Evolutionary conservation across 257 asterid genomes (phyloP).

Genomic region (Solanum stenotomum): DNA sequence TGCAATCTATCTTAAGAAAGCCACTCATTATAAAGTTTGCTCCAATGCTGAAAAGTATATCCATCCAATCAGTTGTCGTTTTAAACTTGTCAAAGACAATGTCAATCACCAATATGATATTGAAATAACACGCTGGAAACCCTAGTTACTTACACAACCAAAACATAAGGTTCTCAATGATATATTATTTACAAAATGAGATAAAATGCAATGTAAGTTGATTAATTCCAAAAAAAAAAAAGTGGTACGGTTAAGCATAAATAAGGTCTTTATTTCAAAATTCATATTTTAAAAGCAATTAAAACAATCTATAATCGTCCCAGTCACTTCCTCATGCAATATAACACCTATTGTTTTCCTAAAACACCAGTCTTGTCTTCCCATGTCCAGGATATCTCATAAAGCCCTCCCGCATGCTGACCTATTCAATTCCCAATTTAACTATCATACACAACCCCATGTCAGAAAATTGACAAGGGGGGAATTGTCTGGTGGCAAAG

Average conservation of each 20-base stretch:
- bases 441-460: neutral
- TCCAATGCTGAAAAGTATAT: neutral
- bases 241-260: neutral
- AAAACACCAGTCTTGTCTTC: neutral
- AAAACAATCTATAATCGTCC: neutral
- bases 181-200: neutral
- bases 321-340: neutral
- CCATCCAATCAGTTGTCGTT: neutral
- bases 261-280: neutral
- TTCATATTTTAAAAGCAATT: neutral
- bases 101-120: neutral
- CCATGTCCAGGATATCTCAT: neutral
- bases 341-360: neutral
- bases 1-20: neutral
- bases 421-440: neutral
- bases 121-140: neutral
- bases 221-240: neutral
- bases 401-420: neutral
- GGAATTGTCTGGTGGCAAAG: neutral
- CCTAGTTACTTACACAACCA: neutral
- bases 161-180: neutral
- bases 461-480: neutral
- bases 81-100: neutral
- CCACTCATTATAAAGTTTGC: neutral
- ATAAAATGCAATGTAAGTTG: neutral